Evolutionary conservation across 257 asterid genomes (phyloP).

Genomic region (Rauvolfia tetraphylla): DNA sequence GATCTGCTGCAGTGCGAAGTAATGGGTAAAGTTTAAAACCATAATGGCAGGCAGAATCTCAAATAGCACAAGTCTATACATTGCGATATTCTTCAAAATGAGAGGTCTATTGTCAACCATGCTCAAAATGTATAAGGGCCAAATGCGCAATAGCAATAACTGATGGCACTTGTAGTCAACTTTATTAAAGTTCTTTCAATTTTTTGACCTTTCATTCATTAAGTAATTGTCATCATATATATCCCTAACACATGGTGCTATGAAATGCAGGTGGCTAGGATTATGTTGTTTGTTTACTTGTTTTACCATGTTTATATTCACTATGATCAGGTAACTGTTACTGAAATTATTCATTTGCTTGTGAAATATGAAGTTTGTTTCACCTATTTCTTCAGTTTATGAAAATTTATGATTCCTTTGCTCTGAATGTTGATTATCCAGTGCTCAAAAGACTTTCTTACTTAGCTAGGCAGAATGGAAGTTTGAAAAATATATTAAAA

Average conservation of each 20-base stretch:
- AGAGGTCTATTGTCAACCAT: not conserved
- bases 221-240: not conserved
- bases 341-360: not conserved
- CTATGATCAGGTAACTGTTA: constrained; percentile 59
- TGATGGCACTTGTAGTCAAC: not conserved
- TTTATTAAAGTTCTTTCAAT: not conserved
- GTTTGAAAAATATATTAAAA: not conserved
- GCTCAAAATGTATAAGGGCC: not conserved
- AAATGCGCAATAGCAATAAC: not conserved
- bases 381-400: not conserved
- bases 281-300: constrained; percentile 79
- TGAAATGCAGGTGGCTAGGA: constrained; percentile 87
- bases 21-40: no score
- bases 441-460: not conserved
- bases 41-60: not conserved
- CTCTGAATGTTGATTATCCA: not conserved
- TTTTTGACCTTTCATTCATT: not conserved
- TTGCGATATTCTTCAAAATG: not conserved
- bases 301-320: constrained; percentile 76
- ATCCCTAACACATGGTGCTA: not conserved
- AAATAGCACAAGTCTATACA: not conserved
- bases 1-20: not conserved
- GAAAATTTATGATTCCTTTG: not conserved
- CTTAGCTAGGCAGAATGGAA: not conserved
- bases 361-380: not conserved